Percentiles rank a stretch among this genome's conserved stretches.
phyloP scores from a whole-genome alignment of 805 yeast species.

The Maudiozyma serrabonitensis region DNA sequence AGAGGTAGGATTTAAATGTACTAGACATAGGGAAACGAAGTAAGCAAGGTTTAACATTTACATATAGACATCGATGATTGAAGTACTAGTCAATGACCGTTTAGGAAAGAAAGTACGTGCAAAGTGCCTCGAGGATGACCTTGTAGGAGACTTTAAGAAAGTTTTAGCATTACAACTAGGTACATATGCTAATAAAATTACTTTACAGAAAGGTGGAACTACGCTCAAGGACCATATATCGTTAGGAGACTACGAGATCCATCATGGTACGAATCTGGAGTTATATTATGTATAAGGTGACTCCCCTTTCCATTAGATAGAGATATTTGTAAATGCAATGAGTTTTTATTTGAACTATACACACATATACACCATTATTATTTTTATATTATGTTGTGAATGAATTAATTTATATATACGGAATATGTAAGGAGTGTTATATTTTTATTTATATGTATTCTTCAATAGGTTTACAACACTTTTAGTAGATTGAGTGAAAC shows the following conservation, averaged over 20 bases:
- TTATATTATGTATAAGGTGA: conserved; percentile 52
- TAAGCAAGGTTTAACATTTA: not conserved
- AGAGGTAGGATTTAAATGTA: not conserved
- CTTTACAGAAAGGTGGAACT: conserved; percentile 77
- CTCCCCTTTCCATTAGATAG: too few relatives aligned
- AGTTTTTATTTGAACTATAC: too few relatives aligned
- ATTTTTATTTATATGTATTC: not conserved
- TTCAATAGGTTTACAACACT: too few relatives aligned
- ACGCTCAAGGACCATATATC: conserved; percentile 83
- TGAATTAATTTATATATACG: not conserved
- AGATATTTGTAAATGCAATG: too few relatives aligned
- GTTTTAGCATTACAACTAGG: conserved; percentile 78
- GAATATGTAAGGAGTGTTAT: not conserved
- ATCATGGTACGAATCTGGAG: conserved; percentile 80
- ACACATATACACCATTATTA: too few relatives aligned
- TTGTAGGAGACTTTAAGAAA: conserved; percentile 83
- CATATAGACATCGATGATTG: conserved; percentile 42
- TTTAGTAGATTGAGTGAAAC: too few relatives aligned
- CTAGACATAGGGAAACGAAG: not conserved
- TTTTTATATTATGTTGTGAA: not conserved
- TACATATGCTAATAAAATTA: conserved; percentile 45
- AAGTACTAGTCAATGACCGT: conserved; percentile 64
- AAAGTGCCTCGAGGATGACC: conserved; percentile 77
- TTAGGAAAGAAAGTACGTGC: conserved; percentile 82
- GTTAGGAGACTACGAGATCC: conserved; percentile 89